phyloP scores from a whole-genome alignment of 1,284 basidiomycete genomes.

The Sparassis latifolia region DNA sequence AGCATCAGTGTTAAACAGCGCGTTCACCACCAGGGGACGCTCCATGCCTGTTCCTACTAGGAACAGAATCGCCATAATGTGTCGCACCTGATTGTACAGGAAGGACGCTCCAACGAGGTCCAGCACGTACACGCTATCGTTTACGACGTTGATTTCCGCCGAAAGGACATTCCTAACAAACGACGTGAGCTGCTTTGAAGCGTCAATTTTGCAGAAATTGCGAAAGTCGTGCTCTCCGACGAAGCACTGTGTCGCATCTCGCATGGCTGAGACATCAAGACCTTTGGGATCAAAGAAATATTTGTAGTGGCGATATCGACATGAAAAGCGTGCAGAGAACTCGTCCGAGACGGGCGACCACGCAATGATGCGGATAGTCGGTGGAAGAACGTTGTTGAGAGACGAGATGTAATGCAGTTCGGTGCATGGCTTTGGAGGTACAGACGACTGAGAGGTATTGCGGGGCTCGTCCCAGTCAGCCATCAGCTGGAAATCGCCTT shows the following conservation, averaged over 20 bases:
- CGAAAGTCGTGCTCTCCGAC: slow-evolving; percentile 94
- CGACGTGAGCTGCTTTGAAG: slow-evolving; percentile 85
- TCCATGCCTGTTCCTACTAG: slow-evolving; percentile 85
- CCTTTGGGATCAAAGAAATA: slow-evolving; percentile 80
- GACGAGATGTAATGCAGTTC: slow-evolving; percentile 79
- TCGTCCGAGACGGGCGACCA: slow-evolving; percentile 85
- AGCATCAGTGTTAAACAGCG: slow-evolving; percentile 67
- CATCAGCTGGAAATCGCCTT: slow-evolving; percentile 25
- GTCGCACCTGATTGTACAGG: slow-evolving; percentile 95
- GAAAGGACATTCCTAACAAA: slow-evolving; percentile 63
- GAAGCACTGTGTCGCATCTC: slow-evolving; percentile 63
- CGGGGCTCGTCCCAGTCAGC: slow-evolving; percentile 23
- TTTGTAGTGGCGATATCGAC: slow-evolving; percentile 90
- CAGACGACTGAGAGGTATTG: slow-evolving; percentile 22
- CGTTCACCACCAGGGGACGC: slow-evolving; percentile 60
- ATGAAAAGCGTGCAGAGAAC: slow-evolving; percentile 90
- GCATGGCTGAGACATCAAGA: slow-evolving; percentile 76
- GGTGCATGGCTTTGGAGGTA: slow-evolving; percentile 19
- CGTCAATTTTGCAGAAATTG: slow-evolving; percentile 94
- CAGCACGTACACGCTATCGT: slow-evolving; percentile 57
- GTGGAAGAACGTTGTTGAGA: slow-evolving; percentile 88
- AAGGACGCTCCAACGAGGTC: slow-evolving; percentile 89
- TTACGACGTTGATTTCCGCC: slow-evolving; percentile 51
- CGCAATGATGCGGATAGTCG: slow-evolving; percentile 86
- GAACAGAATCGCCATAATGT: slow-evolving; percentile 92